Base-by-base conservation (phyloP, 805 yeast species). In the Yarrowia yakushimensis region DNA sequence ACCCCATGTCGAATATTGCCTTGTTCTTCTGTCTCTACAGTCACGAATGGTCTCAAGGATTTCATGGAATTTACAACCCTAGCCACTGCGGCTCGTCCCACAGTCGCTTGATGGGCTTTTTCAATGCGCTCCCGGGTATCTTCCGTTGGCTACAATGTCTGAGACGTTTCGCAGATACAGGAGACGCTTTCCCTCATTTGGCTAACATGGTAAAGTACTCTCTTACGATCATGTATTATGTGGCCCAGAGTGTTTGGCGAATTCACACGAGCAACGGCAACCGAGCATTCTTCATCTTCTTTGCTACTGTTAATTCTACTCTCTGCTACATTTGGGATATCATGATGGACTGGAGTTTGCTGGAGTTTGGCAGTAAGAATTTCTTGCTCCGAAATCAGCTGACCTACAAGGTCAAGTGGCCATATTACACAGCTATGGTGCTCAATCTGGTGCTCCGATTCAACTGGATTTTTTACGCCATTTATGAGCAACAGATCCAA, bases 151-250 rank as follows among this genome's bases (percentile, higher is more conserved):
- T 93, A 63, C 99, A 94, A 72, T 94, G 99, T 74, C 72, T 87
- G 33, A 78, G 99, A 68, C 96, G 99, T 81, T 94, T 81, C 72
- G 83, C 85, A 27, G 99, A 94, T 71, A 87, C 97, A 0, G 93
- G 96, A 2, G 97, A 92, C 69, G 87, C 92, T 88, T 94, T 94
- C 71, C 99, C 99, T 0, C 99, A 94, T 78, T 74, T 93, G 63
- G 93, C 96, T 5, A 94, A 94, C 69, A 90, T 90, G 79, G 69
- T 79, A 33, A 94, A 94, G 73, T 94, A 93, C 71, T 69, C 81
- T 0, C 74, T 86, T 36, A 81, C 92, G 1, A 80, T 88, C 2
- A 68, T 82, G 22, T 90, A 89, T 73, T 86, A 88, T 73, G 82
- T 85, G 69, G 77, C 86, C 8, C 78, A 94, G 68, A 88, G 96